A percentile compares a stretch with the other conserved stretches of the same genome.
These are phyloP conservation scores for Rhizopus delemar DNA, from an alignment of 371 early-diverging fungal genomes.

Conservation along the genomic window DNA sequence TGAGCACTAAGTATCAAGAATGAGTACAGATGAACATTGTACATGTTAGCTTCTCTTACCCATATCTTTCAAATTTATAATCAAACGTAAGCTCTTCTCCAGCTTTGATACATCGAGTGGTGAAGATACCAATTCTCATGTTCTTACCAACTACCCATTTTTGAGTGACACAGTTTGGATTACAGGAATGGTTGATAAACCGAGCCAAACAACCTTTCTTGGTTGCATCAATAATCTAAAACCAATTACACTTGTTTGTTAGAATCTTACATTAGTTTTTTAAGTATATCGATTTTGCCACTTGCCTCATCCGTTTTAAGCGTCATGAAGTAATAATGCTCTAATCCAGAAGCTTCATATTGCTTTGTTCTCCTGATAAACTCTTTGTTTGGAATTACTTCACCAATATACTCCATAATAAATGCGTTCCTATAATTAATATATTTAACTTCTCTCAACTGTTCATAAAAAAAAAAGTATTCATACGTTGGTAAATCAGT, in stretches of 20 bases:
- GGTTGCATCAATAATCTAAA: slow-evolving; percentile 89
- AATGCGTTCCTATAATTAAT: slow-evolving; percentile 57
- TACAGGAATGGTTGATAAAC: slow-evolving; percentile 93
- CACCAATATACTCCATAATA: slow-evolving; percentile 96
- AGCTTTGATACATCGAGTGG: slow-evolving; percentile 62
- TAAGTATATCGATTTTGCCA: background rate
- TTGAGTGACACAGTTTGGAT: slow-evolving; percentile 85
- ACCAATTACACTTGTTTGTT: no score
- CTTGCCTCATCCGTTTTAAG: slow-evolving; percentile 83
- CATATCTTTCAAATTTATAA: slow-evolving; percentile 88
- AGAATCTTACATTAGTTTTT: background rate
- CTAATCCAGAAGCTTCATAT: slow-evolving; percentile 77
- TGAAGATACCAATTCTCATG: slow-evolving; percentile 83
- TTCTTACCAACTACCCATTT: slow-evolving; percentile 86
- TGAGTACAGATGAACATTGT: background rate
- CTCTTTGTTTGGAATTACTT: slow-evolving; percentile 78
- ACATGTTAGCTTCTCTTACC: slow-evolving; percentile 10
- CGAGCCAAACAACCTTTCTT: slow-evolving; percentile 86
- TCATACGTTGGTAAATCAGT: slow-evolving; percentile 64
- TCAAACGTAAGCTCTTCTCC: slow-evolving; percentile 93
- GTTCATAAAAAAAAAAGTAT: background rate
- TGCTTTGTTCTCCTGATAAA: slow-evolving; percentile 81
- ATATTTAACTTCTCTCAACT: background rate
- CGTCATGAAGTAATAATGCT: slow-evolving; percentile 97
- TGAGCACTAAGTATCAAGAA: slow-evolving; percentile 54